Evolutionary conservation across 495 filamentous ascomycete species (phyloP).

Genomic region (Schizothecium vesticola): DNA sequence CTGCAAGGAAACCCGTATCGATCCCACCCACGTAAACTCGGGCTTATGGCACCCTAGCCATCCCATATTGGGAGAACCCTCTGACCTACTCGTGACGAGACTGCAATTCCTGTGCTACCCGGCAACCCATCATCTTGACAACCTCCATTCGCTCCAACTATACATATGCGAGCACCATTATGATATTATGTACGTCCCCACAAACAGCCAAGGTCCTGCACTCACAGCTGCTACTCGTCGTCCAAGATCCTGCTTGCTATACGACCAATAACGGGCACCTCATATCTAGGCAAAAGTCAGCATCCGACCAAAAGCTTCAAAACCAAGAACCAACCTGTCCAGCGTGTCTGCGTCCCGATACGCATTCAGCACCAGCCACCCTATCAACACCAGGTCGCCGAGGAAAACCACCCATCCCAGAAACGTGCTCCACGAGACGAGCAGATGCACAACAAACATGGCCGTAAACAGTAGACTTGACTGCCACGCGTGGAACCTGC

Average conservation of each 20-base stretch:
- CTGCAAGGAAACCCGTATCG: background rate
- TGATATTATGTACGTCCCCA: slow-evolving; percentile 2
- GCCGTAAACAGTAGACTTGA: slow-evolving; percentile 78
- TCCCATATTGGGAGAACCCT: background rate
- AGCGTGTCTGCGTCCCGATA: slow-evolving; percentile 88
- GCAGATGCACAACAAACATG: slow-evolving; percentile 78
- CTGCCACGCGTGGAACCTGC: slow-evolving; percentile 94
- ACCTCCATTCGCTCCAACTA: background rate
- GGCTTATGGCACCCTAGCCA: background rate
- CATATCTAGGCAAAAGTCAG: slow-evolving; percentile 46
- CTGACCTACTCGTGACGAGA: background rate
- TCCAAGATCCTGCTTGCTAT: slow-evolving; percentile 89
- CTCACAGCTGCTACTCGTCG: slow-evolving; percentile 59
- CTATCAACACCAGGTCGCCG: slow-evolving; percentile 70
- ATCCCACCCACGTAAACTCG: background rate
- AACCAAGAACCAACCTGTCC: slow-evolving; percentile 54
- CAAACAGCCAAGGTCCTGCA: background rate
- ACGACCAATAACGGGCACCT: slow-evolving; percentile 81
- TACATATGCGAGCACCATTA: background rate
- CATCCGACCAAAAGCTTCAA: background rate
- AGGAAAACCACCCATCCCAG: slow-evolving; percentile 79
- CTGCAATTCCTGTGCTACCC: background rate
- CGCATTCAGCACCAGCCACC: slow-evolving; percentile 68
- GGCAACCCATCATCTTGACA: background rate
- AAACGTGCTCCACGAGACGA: slow-evolving; percentile 78